These are phyloP conservation scores for Leishmania martiniquensis DNA, from an alignment of 208 protist species.

Conservation along the genomic window DNA sequence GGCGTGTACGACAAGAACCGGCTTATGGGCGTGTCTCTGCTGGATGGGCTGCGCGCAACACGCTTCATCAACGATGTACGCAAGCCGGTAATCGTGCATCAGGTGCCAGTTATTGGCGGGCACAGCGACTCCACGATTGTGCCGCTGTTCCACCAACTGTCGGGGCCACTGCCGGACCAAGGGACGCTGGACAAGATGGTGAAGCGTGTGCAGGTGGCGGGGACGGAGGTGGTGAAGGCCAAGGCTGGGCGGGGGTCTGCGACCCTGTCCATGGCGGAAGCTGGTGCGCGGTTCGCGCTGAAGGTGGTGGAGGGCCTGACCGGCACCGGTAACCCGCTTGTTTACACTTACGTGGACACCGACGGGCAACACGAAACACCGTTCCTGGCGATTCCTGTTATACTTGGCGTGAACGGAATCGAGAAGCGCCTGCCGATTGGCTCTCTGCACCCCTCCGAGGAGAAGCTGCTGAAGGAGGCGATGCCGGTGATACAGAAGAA, in stretches of 20 bases:
- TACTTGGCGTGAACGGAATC: conserved; percentile 80
- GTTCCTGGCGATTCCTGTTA: conserved; percentile 81
- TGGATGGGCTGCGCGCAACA: conserved; percentile 93
- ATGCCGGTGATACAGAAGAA: conserved; percentile 72
- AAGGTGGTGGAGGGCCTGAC: conserved; percentile 72
- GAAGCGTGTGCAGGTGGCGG: conserved; percentile 93
- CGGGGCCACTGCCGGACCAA: conserved; percentile 53
- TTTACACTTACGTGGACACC: conserved; percentile 88
- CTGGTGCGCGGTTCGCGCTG: conserved; percentile 80
- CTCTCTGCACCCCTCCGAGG: conserved; percentile 43
- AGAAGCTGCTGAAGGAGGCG: conserved; percentile 40
- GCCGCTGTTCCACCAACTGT: conserved; percentile 89
- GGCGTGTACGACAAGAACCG: conserved; percentile 89
- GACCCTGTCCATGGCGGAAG: conserved; percentile 97
- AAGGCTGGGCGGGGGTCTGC: conserved; percentile 96
- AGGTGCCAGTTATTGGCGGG: conserved; percentile 94
- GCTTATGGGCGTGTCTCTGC: conserved; percentile 93
- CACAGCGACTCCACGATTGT: conserved; percentile 96
- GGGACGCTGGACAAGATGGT: conserved; percentile 71
- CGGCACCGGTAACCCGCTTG: conserved; percentile 59
- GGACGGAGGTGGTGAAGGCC: conserved; percentile 96
- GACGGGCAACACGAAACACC: conserved; percentile 61
- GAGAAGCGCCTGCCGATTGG: conserved; percentile 81
- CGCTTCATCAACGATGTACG: conserved; percentile 91
- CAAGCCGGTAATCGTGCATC: conserved; percentile 39